These are phyloP conservation scores for Diversispora epigaea DNA, from an alignment of 192 early-diverging fungal genomes.

Conservation along the genomic window DNA sequence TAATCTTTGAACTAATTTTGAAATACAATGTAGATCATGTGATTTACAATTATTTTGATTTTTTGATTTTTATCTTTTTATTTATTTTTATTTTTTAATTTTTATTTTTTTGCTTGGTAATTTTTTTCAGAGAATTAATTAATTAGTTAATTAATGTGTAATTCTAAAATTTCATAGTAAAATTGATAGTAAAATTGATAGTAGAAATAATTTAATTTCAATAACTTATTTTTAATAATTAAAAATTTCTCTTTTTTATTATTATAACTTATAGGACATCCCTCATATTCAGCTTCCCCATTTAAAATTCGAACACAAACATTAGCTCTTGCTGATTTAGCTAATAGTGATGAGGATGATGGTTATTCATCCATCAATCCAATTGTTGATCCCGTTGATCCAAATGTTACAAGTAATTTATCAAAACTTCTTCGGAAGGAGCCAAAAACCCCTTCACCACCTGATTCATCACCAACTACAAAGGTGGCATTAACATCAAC, in stretches of 20 bases:
- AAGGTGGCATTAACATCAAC: neutral
- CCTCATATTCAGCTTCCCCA: conserved; percentile 43
- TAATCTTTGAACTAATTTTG: conserved; percentile 1
- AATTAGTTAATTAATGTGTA: no score
- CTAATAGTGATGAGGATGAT: conserved; percentile 19
- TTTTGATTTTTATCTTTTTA: neutral
- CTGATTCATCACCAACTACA: neutral
- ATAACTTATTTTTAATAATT: neutral
- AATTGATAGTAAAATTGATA: neutral
- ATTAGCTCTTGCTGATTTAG: conserved; percentile 38
- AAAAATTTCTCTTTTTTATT: neutral
- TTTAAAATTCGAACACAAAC: conserved; percentile 44
- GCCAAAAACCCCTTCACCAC: conserved; percentile 11
- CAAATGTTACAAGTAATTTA: conserved; percentile 28
- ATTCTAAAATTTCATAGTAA: no score
- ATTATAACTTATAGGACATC: neutral
- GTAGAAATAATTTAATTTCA: neutral
- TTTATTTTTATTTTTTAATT: neutral
- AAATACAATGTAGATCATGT: neutral
- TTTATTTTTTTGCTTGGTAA: no score
- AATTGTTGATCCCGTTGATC: neutral
- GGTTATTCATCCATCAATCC: neutral
- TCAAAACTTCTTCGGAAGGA: conserved; percentile 27
- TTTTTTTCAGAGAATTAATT: no score
- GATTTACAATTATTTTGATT: neutral